These are phyloP conservation scores for Colletotrichum karsti DNA, from an alignment of 2,329 filamentous ascomycete species.

Conservation along the genomic window DNA sequence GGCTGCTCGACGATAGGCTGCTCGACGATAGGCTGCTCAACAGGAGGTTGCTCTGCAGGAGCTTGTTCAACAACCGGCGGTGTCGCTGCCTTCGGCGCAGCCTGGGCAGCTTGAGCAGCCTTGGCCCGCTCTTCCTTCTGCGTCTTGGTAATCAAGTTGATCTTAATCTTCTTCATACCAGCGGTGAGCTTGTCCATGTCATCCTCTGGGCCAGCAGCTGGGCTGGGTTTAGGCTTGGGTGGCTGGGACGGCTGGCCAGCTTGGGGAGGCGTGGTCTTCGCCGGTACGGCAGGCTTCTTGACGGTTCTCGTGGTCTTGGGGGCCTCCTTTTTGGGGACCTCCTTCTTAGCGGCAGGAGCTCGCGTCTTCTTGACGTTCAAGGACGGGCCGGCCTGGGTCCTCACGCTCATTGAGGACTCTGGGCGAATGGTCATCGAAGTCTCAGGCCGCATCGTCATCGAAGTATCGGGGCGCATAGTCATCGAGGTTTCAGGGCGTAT, in stretches of 20 bases:
- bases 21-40: not conserved
- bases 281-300: conserved; percentile 42
- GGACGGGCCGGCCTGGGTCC: conserved; percentile 43
- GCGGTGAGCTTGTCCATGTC: conserved; percentile 64
- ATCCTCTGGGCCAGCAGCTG: conserved; percentile 34
- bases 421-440: conserved; percentile 44
- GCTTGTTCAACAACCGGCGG: conserved; percentile 14
- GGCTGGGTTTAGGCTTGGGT: not conserved
- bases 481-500: conserved; percentile 47
- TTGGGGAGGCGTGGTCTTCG: conserved; percentile 15
- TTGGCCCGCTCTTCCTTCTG: conserved; percentile 63
- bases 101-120: conserved; percentile 29
- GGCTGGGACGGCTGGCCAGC: not conserved
- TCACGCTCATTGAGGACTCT: conserved; percentile 51
- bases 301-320: conserved; percentile 41
- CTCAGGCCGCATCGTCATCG: conserved; percentile 48
- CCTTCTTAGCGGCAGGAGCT: conserved; percentile 53
- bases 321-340: conserved; percentile 53
- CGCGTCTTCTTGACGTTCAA: conserved; percentile 69
- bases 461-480: conserved; percentile 49
- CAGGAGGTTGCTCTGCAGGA: not conserved
- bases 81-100: conserved; percentile 32
- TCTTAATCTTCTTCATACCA: conserved; percentile 70
- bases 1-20: not conserved
- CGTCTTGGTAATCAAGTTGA: conserved; percentile 67